Evolutionary conservation across 1,284 basidiomycete species (phyloP).

Genomic region (Cerrena zonata): DNA sequence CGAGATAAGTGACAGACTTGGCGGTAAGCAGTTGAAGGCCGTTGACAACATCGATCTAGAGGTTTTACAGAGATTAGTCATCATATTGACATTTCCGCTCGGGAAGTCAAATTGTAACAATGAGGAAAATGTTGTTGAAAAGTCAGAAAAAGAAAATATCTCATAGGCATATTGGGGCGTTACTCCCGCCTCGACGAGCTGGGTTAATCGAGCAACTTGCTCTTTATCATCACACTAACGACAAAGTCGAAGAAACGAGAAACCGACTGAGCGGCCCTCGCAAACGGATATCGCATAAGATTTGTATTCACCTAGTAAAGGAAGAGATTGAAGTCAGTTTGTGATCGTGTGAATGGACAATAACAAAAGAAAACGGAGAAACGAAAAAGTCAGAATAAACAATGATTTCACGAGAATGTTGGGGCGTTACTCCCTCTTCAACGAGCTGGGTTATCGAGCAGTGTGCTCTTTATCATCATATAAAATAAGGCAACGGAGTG

Average conservation of each 20-base stretch:
- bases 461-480: slow-evolving; percentile 63
- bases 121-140: too few species aligned
- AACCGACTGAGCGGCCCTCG: too few species aligned
- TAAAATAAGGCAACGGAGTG: slow-evolving; percentile 39
- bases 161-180: slow-evolving; percentile 58
- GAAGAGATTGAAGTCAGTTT: slow-evolving; percentile 8
- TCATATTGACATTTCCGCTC: not conserved
- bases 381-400: slow-evolving; percentile 38
- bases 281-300: too few species aligned
- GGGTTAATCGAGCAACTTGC: slow-evolving; percentile 59
- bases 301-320: slow-evolving; percentile 18
- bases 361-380: slow-evolving; percentile 4
- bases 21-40: slow-evolving; percentile 87
- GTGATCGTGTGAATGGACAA: not conserved
- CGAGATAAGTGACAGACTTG: slow-evolving; percentile 96
- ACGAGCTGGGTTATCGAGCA: slow-evolving; percentile 58
- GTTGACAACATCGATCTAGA: slow-evolving; percentile 94
- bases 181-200: slow-evolving; percentile 51
- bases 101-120: slow-evolving; percentile 3
- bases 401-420: slow-evolving; percentile 55
- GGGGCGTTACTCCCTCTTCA: slow-evolving; percentile 53
- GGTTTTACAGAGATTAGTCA: not conserved
- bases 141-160: slow-evolving; percentile 46
- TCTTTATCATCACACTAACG: slow-evolving; percentile 55
- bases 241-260: slow-evolving; percentile 3